Conservation (phyloP, 2,329 filamentous ascomycete species). For the Cercospora brassicicola region DNA sequence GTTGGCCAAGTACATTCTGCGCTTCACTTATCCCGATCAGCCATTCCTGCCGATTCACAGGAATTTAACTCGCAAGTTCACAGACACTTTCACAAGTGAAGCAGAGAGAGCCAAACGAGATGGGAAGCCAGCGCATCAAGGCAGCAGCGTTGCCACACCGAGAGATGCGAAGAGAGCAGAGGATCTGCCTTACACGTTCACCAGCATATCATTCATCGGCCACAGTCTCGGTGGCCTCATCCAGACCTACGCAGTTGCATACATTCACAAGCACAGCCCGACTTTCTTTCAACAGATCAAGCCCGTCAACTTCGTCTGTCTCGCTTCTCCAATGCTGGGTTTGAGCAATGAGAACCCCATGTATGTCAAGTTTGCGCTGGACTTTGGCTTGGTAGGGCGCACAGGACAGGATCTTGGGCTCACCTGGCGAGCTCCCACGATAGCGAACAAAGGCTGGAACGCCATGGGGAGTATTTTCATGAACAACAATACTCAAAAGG, state of each 20-base stretch:
- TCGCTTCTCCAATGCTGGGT: constrained; percentile 85
- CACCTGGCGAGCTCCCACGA: constrained; percentile 86
- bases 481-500: constrained; percentile 50
- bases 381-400: constrained; percentile 93
- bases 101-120: constrained; percentile 49
- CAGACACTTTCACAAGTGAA: constrained; percentile 50
- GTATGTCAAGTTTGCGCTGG: constrained; percentile 94
- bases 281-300: constrained; percentile 82
- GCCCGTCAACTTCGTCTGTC: constrained; percentile 84
- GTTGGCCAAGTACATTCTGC: constrained; percentile 84
- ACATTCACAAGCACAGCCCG: constrained; percentile 94
- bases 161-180: constrained; percentile 46
- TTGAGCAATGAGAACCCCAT: constrained; percentile 96
- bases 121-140: constrained; percentile 54
- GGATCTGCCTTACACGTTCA: constrained; percentile 72
- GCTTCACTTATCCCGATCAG: constrained; percentile 91
- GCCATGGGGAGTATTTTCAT: constrained; percentile 81
- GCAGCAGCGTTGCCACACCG: constrained; percentile 60
- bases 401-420: constrained; percentile 93
- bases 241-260: constrained; percentile 92
- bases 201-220: constrained; percentile 91
- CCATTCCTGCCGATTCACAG: constrained; percentile 72
- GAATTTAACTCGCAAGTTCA: constrained; percentile 51
- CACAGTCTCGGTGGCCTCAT: constrained; percentile 88
- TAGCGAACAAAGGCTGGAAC: constrained; percentile 83